Base-by-base conservation (phyloP, 768 basidiomycete genomes). In the Dioszegia crocea region DNA sequence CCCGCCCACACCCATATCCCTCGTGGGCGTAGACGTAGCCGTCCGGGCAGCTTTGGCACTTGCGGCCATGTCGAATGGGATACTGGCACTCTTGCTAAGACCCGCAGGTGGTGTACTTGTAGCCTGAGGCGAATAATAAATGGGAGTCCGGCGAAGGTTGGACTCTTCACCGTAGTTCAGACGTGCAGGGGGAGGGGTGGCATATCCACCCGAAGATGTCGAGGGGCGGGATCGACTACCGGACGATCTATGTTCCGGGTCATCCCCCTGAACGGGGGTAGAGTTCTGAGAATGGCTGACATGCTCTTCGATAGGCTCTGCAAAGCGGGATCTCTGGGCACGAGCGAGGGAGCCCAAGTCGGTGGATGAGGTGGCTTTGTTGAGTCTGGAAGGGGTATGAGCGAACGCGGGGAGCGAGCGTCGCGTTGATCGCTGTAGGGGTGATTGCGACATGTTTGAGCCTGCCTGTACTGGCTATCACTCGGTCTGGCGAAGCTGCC, bases 61-160 rank as follows among this genome's bases (percentile, higher is more conserved):
- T 1, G 62, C 71, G 26, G 66, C 68, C 71, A 73, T 73, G 47
- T 73, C 68, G 50, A 73, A 73, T 9, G 71, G 71, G n/a, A 70
- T 66, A 54, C 68, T 73, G 6, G 68, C 62, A 40, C 64, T 66
- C 46, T 55, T 66, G 45, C 66, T 68, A 24, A 64, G 59, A 10
- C 60, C 60, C 21, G 54, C 62, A 11, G 63, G 66, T 12, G 70
- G 70, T 8, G 70, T 66, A n/a, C 60, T 60, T 1, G 66, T 63
- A 3, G 70, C 70, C 53, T 65, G 65, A 30, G 67, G 67, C 36
- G 67, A 67, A 48, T 69, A 72, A 29, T 59, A 64, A 14, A 72
- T 65, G 33, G 70, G 70, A 1, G 70, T 72, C 6, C 24, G 27
- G 3, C 65, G 61, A 2, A 62, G 65, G 27, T 49, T 44, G 9